Evolutionary conservation across 371 early-diverging fungal species (phyloP), one percentile per base, ranked within the genome.

Genomic region (Coemansia sp.): DNA sequence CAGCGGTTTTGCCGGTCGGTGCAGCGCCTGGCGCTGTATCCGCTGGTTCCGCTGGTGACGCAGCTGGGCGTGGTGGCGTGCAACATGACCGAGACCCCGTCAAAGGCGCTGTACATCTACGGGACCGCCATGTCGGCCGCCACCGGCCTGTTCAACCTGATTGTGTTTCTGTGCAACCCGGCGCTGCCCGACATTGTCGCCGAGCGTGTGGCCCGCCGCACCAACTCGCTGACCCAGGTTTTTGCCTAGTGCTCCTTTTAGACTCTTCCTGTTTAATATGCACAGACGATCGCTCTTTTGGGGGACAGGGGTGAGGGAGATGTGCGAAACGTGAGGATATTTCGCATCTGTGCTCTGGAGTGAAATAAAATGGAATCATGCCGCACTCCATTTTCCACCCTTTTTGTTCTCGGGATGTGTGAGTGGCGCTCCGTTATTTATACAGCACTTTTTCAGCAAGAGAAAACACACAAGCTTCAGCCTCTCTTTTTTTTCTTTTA

Each of bases 101-200:
- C 54, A 2, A 52, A 50, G 11, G 45, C 57, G 13, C 39, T 73
- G 30, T 73, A 73, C 31, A 61, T 73, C 5, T 73, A 68, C 39
- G 73, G 68, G 13, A 68, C 65, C 1, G 61, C 62, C 13, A 60
- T 68, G 65, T 57, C 68, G 13, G 40, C 68, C 3, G 41, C 55
- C 1, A 26, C 61, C 5, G 73, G 74, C 2, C 4, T 68, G 16
- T 60, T 73, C 31, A 73, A 73, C 50, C 40, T 68, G 34, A 48
- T 41, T 2, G 69, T 73, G n/a, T 73, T 73, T 42, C 20, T 61
- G 55, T 69, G 68, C 35, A 73, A 73, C 32, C 74, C 74, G 3
- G 64, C 74, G 5, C 59, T 73, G 20, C 69, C 74, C 5, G 74
- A 73, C 42, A 73, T 73, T 30, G 49, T 63, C 61, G 16, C 38